A percentile compares a stretch with the other conserved stretches of the same genome.
These are phyloP conservation scores for Fusarium neocosmosporiellum DNA, from an alignment of 2,329 filamentous ascomycete genomes.

Conservation along the genomic window DNA sequence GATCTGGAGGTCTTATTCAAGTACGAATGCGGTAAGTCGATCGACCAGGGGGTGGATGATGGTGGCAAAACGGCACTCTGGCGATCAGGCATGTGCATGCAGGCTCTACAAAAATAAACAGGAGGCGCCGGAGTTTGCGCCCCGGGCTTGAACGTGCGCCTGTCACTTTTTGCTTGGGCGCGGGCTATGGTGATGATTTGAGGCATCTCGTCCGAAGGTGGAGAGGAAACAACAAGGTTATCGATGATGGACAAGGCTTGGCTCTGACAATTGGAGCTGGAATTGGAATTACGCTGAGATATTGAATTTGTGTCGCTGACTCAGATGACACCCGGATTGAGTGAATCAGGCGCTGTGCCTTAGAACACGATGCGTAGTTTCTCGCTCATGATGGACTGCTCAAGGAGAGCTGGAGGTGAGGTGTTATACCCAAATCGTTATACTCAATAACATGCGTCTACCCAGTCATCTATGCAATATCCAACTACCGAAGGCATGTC, in stretches of 20 bases:
- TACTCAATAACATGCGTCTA: slow-evolving; percentile 18
- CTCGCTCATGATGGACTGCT: not conserved
- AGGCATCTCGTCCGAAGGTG: not conserved
- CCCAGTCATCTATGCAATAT: not conserved
- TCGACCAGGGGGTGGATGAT: slow-evolving; percentile 2
- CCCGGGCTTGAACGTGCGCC: not conserved
- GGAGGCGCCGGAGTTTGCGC: slow-evolving; percentile 11
- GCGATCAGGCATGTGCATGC: not conserved
- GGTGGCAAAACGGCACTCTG: not conserved
- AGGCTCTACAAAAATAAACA: slow-evolving; percentile 13
- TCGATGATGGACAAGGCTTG: not conserved
- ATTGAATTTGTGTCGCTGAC: not conserved
- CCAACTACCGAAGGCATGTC: slow-evolving; percentile 20
- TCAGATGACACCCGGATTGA: not conserved
- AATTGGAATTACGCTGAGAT: not conserved
- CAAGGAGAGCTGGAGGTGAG: not conserved
- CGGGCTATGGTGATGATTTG: not conserved
- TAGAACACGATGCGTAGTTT: not conserved
- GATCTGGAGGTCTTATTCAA: slow-evolving; percentile 47
- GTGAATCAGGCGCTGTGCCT: not conserved
- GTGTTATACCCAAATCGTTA: not conserved
- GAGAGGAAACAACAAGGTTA: slow-evolving; percentile 2
- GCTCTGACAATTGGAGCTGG: not conserved
- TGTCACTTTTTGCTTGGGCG: not conserved
- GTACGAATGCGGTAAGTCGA: slow-evolving; percentile 45